Conservation (phyloP, 352 stramenopile species). For the Phytopythium chamaehyphon region DNA sequence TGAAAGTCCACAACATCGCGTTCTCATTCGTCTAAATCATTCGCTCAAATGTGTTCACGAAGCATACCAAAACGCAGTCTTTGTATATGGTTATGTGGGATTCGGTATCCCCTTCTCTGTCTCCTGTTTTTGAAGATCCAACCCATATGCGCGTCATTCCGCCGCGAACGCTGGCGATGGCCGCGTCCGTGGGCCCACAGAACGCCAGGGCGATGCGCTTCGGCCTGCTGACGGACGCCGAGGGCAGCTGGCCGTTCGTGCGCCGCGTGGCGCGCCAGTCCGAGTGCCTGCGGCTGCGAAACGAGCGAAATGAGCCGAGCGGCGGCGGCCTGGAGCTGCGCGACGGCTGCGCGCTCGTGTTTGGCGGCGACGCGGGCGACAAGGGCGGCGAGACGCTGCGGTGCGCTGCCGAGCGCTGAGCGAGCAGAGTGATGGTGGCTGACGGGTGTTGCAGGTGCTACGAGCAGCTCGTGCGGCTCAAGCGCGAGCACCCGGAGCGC, state of each 20-base stretch:
- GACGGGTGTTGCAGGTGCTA: slow-evolving; percentile 42
- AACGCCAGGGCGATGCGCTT: slow-evolving; percentile 27
- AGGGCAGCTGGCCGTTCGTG: slow-evolving; percentile 82
- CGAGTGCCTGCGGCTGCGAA: slow-evolving; percentile 43
- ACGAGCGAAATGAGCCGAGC: slow-evolving; percentile 4
- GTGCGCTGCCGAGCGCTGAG: slow-evolving; percentile 11
- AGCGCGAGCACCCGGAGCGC: slow-evolving; percentile 80
- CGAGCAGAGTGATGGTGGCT: background rate
- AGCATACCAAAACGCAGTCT: too few relatives aligned
- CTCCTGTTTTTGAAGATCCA: too few relatives aligned
- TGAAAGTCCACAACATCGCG: too few relatives aligned
- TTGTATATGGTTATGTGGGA: too few relatives aligned
- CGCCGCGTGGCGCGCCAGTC: slow-evolving; percentile 59
- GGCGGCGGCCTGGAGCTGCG: slow-evolving; percentile 44
- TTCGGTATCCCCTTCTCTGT: too few relatives aligned
- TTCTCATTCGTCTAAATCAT: too few relatives aligned
- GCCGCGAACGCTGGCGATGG: too few relatives aligned
- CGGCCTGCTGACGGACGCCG: slow-evolving; percentile 73
- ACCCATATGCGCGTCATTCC: too few relatives aligned
- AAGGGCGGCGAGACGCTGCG: slow-evolving; percentile 88
- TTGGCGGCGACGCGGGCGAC: slow-evolving; percentile 88
- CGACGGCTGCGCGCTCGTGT: slow-evolving; percentile 84
- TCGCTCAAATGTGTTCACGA: too few relatives aligned
- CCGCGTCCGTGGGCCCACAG: too few relatives aligned
- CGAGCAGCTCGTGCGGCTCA: slow-evolving; percentile 81